Conservation (phyloP, 2,329 filamentous ascomycete species). For the Graphium sp. region DNA sequence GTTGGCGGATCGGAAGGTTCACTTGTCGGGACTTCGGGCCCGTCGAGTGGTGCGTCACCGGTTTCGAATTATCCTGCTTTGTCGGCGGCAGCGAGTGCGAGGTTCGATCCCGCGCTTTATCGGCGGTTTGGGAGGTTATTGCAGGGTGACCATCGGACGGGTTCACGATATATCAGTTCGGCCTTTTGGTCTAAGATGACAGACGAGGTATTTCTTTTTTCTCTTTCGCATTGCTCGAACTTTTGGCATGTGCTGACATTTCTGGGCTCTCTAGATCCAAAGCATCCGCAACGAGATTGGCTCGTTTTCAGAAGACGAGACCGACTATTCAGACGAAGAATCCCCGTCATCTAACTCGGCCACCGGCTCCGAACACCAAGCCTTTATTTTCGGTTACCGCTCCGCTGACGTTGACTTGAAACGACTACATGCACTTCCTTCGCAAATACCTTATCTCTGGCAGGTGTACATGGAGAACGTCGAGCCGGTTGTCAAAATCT, state of each 20-base stretch:
- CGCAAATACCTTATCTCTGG: constrained; percentile 53
- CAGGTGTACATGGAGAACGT: constrained; percentile 57
- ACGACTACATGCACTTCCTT: constrained; percentile 45
- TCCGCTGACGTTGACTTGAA: constrained; percentile 52
- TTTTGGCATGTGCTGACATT: not conserved
- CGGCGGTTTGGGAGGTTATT: constrained; percentile 51
- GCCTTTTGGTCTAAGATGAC: constrained; percentile 63
- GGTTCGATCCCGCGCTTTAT: not conserved
- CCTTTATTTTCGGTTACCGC: constrained; percentile 57
- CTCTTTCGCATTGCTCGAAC: constrained; percentile 1
- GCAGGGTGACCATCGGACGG: constrained; percentile 50
- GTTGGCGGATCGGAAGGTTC: too few relatives aligned
- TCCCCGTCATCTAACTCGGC: constrained; percentile 16
- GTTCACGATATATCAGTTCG: constrained; percentile 58
- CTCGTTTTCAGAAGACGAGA: constrained; percentile 22
- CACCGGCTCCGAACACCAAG: constrained; percentile 31
- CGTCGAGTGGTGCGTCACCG: not conserved
- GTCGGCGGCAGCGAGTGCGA: not conserved
- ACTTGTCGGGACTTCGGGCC: too few relatives aligned
- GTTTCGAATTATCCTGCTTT: not conserved
- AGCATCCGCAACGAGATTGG: constrained; percentile 24
- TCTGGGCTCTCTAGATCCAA: constrained; percentile 14
- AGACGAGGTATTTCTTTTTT: constrained; percentile 40
- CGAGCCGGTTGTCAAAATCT: constrained; percentile 53
- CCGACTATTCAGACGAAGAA: constrained; percentile 45